Conservation (phyloP, 208 protist genomes). For the Trypanosoma mega region DNA sequence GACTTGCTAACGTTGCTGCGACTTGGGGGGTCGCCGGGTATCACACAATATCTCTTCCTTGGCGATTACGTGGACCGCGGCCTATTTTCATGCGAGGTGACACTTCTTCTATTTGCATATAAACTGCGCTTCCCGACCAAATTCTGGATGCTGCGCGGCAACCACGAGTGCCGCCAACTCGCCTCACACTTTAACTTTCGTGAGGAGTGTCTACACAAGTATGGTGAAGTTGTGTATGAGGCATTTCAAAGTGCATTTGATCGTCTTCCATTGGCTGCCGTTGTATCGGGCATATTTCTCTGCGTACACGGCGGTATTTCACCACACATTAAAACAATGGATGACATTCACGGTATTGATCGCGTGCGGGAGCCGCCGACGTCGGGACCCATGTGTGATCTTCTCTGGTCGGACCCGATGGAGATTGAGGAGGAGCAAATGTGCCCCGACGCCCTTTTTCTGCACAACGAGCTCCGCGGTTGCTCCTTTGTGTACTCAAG, state of each 20-base stretch:
- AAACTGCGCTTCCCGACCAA: conserved; percentile 75
- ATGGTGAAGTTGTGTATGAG: conserved; percentile 59
- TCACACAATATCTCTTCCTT: conserved; percentile 97
- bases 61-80: conserved; percentile 94
- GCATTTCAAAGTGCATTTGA: conserved; percentile 54
- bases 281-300: conserved; percentile 57
- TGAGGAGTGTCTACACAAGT: conserved; percentile 80
- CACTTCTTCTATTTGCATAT: conserved; percentile 67
- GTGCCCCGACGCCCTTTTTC: conserved; percentile 31
- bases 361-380: conserved; percentile 71
- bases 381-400: conserved; percentile 73
- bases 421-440: conserved; percentile 69
- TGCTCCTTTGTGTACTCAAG: conserved; percentile 54
- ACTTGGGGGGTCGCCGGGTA: conserved; percentile 44
- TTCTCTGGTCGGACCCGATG: conserved; percentile 89
- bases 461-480: conserved; percentile 43
- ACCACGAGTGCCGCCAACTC: conserved; percentile 91
- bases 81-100: conserved; percentile 50
- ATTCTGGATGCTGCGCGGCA: conserved; percentile 86
- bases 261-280: conserved; percentile 60
- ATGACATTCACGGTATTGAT: conserved; percentile 71
- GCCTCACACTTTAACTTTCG: conserved; percentile 91
- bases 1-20: conserved; percentile 82
- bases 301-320: conserved; percentile 81
- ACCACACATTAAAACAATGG: conserved; percentile 33